Evolutionary conservation across 2,329 filamentous ascomycete species (phyloP).

Genomic region (Xenoacremonium recifei): DNA sequence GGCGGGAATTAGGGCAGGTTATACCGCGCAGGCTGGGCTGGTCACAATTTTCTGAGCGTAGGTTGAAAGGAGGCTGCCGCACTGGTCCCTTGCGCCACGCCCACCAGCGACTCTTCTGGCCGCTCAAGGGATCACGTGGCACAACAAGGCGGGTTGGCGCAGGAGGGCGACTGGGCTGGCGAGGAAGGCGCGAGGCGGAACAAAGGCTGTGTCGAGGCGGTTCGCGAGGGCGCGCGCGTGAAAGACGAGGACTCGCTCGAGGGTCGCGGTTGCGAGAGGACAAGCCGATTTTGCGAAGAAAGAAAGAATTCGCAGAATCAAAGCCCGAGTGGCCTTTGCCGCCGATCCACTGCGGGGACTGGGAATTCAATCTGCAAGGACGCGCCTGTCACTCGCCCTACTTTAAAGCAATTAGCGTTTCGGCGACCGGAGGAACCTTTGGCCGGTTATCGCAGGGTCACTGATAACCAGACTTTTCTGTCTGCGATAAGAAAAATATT

Average conservation of each 20-base stretch:
- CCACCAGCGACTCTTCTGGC: neutral
- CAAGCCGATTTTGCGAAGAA: too few species aligned
- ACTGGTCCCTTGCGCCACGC: neutral
- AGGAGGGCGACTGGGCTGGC: too few species aligned
- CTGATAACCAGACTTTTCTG: constrained; percentile 18
- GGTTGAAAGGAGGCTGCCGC: neutral
- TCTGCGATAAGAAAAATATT: constrained; percentile 27
- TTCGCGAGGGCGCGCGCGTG: too few species aligned
- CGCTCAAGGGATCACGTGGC: neutral
- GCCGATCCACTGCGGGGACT: constrained; percentile 19
- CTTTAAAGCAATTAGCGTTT: neutral
- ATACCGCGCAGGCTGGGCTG: too few species aligned
- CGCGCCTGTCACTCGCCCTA: neutral
- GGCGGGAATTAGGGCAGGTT: too few species aligned
- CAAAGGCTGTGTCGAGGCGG: too few species aligned
- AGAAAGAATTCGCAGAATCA: too few species aligned
- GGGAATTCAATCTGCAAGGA: constrained; percentile 1
- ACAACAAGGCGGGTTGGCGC: too few species aligned
- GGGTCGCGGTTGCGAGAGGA: too few species aligned
- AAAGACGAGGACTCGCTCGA: too few species aligned
- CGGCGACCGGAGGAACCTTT: constrained; percentile 14
- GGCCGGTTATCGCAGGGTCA: constrained; percentile 19
- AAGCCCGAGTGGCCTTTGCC: constrained; percentile 14
- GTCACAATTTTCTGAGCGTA: constrained; percentile 1
- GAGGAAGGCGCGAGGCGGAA: too few species aligned